A percentile compares a stretch with the other conserved stretches of the same genome.
Conservation (phyloP, 441 rosid species). For the Euphorbia celastroides region DNA sequence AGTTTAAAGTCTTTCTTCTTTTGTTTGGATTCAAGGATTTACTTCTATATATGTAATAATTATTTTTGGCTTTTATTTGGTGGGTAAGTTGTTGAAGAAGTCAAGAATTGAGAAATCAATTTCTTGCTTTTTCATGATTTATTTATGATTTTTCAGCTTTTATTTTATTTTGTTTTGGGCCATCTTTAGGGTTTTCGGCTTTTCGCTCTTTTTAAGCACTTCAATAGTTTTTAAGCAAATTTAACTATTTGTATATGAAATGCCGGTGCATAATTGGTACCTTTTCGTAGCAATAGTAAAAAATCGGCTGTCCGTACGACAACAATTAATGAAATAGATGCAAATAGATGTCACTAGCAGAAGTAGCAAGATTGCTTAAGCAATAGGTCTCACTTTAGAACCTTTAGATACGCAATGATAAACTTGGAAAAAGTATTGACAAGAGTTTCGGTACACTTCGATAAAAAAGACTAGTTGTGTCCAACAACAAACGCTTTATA, state of each 20-base stretch:
- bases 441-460: no score
- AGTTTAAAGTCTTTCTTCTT: slow-evolving; percentile 2
- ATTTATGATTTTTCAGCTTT: not conserved
- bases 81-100: slow-evolving; percentile 14
- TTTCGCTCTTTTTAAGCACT: not conserved
- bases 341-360: not conserved
- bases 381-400: no score
- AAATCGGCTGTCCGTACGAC: not conserved
- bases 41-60: not conserved
- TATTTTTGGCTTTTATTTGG: slow-evolving; percentile 1
- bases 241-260: not conserved
- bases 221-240: not conserved
- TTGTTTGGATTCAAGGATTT: slow-evolving; percentile 14
- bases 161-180: not conserved
- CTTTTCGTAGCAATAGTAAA: not conserved
- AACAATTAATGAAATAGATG: not conserved
- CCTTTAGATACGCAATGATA: no score
- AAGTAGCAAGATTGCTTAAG: not conserved
- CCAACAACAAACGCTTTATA: no score
- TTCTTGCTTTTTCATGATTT: not conserved
- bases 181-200: not conserved
- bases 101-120: slow-evolving; percentile 15
- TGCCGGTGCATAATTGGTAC: not conserved
- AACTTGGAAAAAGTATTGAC: no score
- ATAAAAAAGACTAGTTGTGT: no score